Evolutionary conservation across 2,329 filamentous ascomycete genomes (phyloP).

Genomic region (Penicillium sclerotigenum): DNA sequence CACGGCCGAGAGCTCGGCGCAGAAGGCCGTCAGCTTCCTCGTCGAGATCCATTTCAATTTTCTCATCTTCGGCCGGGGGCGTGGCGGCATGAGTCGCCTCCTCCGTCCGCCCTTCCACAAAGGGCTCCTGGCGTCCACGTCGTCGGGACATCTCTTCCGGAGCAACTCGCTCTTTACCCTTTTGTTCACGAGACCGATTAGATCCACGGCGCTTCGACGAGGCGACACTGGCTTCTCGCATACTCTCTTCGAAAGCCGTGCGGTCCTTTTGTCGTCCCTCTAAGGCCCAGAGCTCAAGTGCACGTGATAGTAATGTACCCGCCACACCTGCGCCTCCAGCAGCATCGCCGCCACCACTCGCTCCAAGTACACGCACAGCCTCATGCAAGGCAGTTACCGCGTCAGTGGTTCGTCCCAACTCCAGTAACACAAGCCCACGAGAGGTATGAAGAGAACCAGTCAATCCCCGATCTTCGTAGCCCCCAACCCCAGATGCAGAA

Average conservation of each 20-base stretch:
- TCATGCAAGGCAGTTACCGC: slow-evolving; percentile 82
- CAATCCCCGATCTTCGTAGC: slow-evolving; percentile 48
- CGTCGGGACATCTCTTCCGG: slow-evolving; percentile 21
- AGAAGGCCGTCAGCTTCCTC: slow-evolving; percentile 44
- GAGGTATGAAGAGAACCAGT: slow-evolving; percentile 48
- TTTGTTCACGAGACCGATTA: slow-evolving; percentile 25
- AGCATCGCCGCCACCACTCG: slow-evolving; percentile 46
- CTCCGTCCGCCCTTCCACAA: slow-evolving; percentile 37
- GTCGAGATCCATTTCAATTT: slow-evolving; percentile 43
- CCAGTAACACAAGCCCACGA: slow-evolving; percentile 76
- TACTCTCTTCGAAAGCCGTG: slow-evolving; percentile 11
- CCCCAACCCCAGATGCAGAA: slow-evolving; percentile 41
- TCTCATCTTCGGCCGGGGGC: slow-evolving; percentile 29
- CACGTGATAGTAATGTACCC: slow-evolving; percentile 45
- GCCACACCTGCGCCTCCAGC: slow-evolving; percentile 48
- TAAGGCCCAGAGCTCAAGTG: slow-evolving; percentile 46
- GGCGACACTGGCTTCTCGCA: slow-evolving; percentile 2
- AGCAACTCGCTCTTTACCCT: slow-evolving; percentile 26
- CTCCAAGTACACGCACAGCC: slow-evolving; percentile 47
- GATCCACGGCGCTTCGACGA: slow-evolving; percentile 20
- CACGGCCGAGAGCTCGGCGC: slow-evolving; percentile 37
- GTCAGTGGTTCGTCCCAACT: slow-evolving; percentile 69
- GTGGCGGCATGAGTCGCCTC: slow-evolving; percentile 33
- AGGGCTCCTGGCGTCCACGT: slow-evolving; percentile 23
- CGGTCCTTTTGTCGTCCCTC: slow-evolving; percentile 34